Evolutionary conservation across 1,139 yeast species (phyloP), one percentile per base, ranked within the genome.

Genomic region (Diutina siamensis): DNA sequence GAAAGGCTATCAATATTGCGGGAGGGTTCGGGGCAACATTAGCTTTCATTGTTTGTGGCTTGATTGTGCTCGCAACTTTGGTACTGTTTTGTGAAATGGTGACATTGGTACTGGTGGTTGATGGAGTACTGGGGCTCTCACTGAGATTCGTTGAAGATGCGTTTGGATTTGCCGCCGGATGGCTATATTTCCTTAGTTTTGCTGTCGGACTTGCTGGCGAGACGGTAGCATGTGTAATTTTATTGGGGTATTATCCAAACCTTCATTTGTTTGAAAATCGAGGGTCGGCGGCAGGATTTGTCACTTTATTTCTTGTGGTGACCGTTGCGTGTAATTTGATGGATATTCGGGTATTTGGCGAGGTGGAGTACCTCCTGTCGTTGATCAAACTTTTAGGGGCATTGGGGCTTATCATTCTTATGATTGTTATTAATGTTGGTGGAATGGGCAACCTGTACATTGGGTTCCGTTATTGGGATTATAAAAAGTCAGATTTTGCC

Each of bases 41-140:
- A 2, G 94, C 95, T 2, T 86, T 79, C 56, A 50, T 72, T 0
- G 62, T 85, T 10, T 75, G 86, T 35, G 94, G 94, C 0, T 56
- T 76, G 1, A 69, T 86, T 15, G 88, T 84, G 0, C 60, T 81
- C 40, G 74, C 83, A 2, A 79, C 94, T 1, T 76, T 85, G 72
- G 64, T 80, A 21, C 78, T 89, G 4, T 81, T 85, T 57, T 85
- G 94, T 50, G 96, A 87, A 61, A 83, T 87, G 83, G 87, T 85
- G 10, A 83, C 95, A 0, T 69, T 86, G 51, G 77, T 85, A 22
- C 94, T 95, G 0, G 76, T 84, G 22, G 83, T 85, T 21, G 88
- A 87, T 45, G 94, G 94, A 5, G 83, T 81, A 19, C 77, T 84
- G 2, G 87, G 87, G 0, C 67, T 84, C 25, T 77, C 87, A 2